phyloP scores from a whole-genome alignment of 2,329 filamentous ascomycete species.

The Diaporthe eres region DNA sequence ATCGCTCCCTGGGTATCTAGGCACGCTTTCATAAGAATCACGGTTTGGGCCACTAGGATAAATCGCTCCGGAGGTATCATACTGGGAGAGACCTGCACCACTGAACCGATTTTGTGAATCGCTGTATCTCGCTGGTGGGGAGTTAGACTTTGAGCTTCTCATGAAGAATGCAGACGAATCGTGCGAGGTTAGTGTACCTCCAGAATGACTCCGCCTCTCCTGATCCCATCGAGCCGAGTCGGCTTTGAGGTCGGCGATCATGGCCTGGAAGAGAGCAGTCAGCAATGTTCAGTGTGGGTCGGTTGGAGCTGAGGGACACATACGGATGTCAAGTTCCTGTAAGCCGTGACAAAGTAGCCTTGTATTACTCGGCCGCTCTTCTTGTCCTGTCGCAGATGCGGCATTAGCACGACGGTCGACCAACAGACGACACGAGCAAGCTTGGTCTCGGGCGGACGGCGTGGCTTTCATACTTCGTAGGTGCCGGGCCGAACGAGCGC shows the following conservation, averaged over 20 bases:
- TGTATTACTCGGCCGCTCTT: conserved; percentile 73
- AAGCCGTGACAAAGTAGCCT: conserved; percentile 84
- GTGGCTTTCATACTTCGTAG: conserved; percentile 73
- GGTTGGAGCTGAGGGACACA: conserved; percentile 51
- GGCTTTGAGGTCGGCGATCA: conserved; percentile 74
- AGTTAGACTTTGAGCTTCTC: conserved; percentile 68
- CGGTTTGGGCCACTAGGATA: conserved; percentile 37
- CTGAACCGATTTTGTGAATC: conserved; percentile 61
- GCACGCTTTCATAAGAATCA: conserved; percentile 55
- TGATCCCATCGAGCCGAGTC: conserved; percentile 74
- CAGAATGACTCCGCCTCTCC: conserved; percentile 70
- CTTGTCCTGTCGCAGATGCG: conserved; percentile 51
- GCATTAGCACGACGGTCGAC: conserved; percentile 27
- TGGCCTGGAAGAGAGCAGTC: conserved; percentile 59
- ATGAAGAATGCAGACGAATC: conserved; percentile 61
- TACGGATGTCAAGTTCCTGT: conserved; percentile 84
- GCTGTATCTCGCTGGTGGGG: conserved; percentile 69
- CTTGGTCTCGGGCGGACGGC: conserved; percentile 40
- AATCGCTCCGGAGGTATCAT: conserved; percentile 36
- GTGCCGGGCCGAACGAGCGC: conserved; percentile 82
- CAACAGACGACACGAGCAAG: not conserved
- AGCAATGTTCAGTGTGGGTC: not conserved
- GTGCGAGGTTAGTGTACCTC: conserved; percentile 72
- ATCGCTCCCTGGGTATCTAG: conserved; percentile 66
- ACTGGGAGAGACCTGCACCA: conserved; percentile 45